phyloP scores from a whole-genome alignment of 1,284 basidiomycete species.

The Sanguinoderma infundibulare region DNA sequence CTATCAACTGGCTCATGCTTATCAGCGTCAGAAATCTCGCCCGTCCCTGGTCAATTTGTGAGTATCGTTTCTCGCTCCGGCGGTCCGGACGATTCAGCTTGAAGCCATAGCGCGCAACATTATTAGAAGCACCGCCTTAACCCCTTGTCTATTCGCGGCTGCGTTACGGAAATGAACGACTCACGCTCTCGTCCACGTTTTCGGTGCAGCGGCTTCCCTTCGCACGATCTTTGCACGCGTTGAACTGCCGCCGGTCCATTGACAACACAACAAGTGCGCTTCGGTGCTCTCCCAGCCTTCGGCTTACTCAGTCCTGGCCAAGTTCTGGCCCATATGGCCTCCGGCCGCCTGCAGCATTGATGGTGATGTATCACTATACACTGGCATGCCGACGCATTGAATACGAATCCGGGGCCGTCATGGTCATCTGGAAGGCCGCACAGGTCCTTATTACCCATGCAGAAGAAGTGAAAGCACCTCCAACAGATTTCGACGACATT shows the following conservation, averaged over 20 bases:
- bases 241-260: conserved; percentile 1
- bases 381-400: neutral
- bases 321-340: conserved; percentile 3
- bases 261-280: neutral
- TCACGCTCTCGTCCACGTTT: neutral
- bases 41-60: neutral
- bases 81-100: neutral
- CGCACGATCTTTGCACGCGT: neutral
- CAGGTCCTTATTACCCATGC: neutral
- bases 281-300: neutral
- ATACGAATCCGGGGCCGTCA: neutral
- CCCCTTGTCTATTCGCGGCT: neutral
- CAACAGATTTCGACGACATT: no score
- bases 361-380: neutral
- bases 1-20: neutral
- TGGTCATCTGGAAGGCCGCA: neutral
- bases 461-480: no score
- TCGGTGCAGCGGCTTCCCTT: neutral
- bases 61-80: neutral
- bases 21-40: neutral
- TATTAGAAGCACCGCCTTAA: conserved; percentile 1
- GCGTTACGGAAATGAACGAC: neutral
- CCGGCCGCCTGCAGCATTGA: no score
- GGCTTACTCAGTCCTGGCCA: conserved; percentile 8
- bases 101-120: neutral